These are phyloP conservation scores for Nectriaceae sp. DNA, from an alignment of 2,329 filamentous ascomycete genomes.

Conservation along the genomic window DNA sequence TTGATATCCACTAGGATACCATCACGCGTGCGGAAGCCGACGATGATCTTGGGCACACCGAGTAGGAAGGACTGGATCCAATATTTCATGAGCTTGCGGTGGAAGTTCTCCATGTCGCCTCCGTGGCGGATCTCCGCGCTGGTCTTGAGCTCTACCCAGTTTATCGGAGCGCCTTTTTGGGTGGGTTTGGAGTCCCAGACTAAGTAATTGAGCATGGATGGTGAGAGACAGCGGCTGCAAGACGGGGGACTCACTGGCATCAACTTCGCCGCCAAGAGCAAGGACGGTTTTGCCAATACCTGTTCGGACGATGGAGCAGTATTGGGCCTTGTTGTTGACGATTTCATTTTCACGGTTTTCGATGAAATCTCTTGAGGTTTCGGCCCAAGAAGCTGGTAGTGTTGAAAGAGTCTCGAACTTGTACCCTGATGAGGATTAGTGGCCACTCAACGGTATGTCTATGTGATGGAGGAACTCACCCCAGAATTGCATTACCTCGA, in stretches of 20 bases:
- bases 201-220: slow-evolving; percentile 30
- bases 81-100: slow-evolving; percentile 90
- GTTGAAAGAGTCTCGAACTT: slow-evolving; percentile 92
- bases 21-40: slow-evolving; percentile 77
- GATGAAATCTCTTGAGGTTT: slow-evolving; percentile 74
- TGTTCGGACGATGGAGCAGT: slow-evolving; percentile 91
- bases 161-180: slow-evolving; percentile 66
- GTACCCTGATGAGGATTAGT: slow-evolving; percentile 63
- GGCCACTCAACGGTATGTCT: not conserved
- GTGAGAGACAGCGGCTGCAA: not conserved
- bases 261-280: slow-evolving; percentile 90
- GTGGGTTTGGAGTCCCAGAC: slow-evolving; percentile 83
- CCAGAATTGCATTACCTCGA: slow-evolving; percentile 91
- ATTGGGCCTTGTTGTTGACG: slow-evolving; percentile 90
- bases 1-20: slow-evolving; percentile 74
- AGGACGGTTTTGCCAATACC: slow-evolving; percentile 76
- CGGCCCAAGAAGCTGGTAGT: slow-evolving; percentile 72
- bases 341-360: slow-evolving; percentile 69
- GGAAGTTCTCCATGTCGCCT: slow-evolving; percentile 73
- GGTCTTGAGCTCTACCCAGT: slow-evolving; percentile 96
- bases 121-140: slow-evolving; percentile 69
- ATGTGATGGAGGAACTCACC: slow-evolving; percentile 50
- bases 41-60: slow-evolving; percentile 86
- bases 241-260: slow-evolving; percentile 64
- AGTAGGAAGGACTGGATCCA: slow-evolving; percentile 97